Evolutionary conservation across 2,329 filamentous ascomycete species (phyloP), one percentile per base, ranked within the genome.

Genomic region (Claviceps citrina): DNA sequence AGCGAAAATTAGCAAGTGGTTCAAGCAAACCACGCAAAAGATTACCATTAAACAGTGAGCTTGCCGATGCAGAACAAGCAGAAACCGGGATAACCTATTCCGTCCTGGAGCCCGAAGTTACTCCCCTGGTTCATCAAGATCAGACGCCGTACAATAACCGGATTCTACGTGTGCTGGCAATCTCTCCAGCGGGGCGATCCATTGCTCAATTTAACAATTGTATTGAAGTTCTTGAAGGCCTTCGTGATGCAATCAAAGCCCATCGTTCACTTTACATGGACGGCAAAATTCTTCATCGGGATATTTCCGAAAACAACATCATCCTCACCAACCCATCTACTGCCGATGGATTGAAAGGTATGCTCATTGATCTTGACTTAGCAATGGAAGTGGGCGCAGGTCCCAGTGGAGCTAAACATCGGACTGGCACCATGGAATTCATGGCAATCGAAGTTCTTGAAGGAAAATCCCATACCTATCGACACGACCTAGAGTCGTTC

Each of bases 361-460:
- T 49, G 2, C 44, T 53, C 0, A 49, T 53, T 1, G 49, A 51
- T 5, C 42, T 53, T 7, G 47, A 48, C 22, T n/a, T 43, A 1
- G 44, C 44, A 2, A 39, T 36, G 10, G 43, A 43, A 30, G 22
- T 52, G 13, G 49, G 47, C 36, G 42, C 43, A 13, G 43, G 48
- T 1, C 47, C 39, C 7, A 48, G 51, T 40, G 43, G 51, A 37
- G 51, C 44, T 24, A 30, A 49, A 43, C 34, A 59, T 43, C 43
- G 43, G 32, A 49, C 46, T 22, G 53, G 56, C 30, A 59, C 49
- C 24, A 52, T 56, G 45, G 45, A 55, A 33, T 59, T 57, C 35
- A 62, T 60, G 50, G 56, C 53, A 0, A 51, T 58, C 25, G 51
- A 57, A 38, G 54, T 63, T 8, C 43, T 63, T 7, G 36, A 46